Evolutionary conservation across 257 asterid species (phyloP).

Genomic region (Coffea eugenioides): DNA sequence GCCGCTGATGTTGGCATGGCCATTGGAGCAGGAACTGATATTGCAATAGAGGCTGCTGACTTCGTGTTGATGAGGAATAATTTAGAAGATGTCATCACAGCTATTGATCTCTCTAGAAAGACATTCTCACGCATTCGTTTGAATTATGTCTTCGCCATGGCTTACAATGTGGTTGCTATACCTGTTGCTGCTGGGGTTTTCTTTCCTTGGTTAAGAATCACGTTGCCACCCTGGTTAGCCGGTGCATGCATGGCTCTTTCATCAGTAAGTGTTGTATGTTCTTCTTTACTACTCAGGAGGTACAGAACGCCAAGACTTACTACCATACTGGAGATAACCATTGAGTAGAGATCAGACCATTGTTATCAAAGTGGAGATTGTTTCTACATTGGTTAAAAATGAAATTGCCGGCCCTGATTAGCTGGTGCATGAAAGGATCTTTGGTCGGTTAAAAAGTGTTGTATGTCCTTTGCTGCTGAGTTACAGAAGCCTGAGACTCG

Average conservation of each 20-base stretch:
- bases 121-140: constrained; percentile 70
- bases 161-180: constrained; percentile 80
- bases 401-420: constrained; percentile 74
- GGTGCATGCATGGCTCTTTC: constrained; percentile 99
- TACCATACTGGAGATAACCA: constrained; percentile 75
- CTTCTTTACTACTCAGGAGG: constrained; percentile 86
- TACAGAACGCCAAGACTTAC: constrained; percentile 91
- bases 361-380: neutral
- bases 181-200: constrained; percentile 89
- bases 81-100: constrained; percentile 94
- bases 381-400: constrained; percentile 52
- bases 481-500: constrained; percentile 70
- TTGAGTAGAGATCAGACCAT: constrained; percentile 47
- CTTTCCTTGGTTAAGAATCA: constrained; percentile 62
- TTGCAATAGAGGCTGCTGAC: constrained; percentile 97
- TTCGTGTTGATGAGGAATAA: constrained; percentile 87
- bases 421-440: constrained; percentile 93
- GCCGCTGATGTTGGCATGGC: constrained; percentile 99
- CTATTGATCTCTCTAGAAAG: constrained; percentile 90
- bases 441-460: constrained; percentile 66
- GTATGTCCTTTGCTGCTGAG: constrained; percentile 77
- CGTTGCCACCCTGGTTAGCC: constrained; percentile 96
- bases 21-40: constrained; percentile 97
- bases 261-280: constrained; percentile 92
- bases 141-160: constrained; percentile 85